A percentile compares a stretch with the other conserved stretches of the same genome.
Evolutionary conservation across 345 rosid genomes (phyloP).

Genomic region (Syzygium oleosum): DNA sequence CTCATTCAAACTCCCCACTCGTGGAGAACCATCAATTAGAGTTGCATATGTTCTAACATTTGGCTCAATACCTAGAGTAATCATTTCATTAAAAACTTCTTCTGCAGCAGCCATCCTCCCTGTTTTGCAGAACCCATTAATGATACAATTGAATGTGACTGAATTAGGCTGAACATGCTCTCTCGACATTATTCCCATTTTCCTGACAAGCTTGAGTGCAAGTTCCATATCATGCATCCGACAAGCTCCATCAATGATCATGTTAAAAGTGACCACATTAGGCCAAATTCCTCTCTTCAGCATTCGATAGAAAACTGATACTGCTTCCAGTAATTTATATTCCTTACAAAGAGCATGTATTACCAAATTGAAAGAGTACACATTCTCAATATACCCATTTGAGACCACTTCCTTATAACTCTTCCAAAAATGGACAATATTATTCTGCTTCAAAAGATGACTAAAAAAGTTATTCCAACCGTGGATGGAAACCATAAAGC

Average conservation of each 20-base stretch:
- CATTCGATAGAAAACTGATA: conserved; percentile 45
- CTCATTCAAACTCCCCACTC: conserved; percentile 38
- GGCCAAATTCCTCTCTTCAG: conserved; percentile 58
- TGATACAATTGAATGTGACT: conserved; percentile 45
- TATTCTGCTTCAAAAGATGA: conserved; percentile 47
- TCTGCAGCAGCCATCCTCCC: conserved; percentile 44
- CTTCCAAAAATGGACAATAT: conserved; percentile 44
- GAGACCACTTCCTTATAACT: conserved; percentile 38
- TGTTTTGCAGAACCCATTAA: conserved; percentile 55
- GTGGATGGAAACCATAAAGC: conserved; percentile 37
- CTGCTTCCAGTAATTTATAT: conserved; percentile 29
- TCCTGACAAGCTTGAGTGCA: conserved; percentile 8
- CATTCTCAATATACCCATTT: conserved; percentile 46
- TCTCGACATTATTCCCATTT: conserved; percentile 42
- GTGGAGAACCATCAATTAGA: conserved; percentile 54
- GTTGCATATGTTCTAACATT: conserved; percentile 61
- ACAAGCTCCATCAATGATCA: conserved; percentile 50
- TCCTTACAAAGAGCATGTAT: conserved; percentile 56
- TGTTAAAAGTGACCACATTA: conserved; percentile 59
- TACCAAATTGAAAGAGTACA: conserved; percentile 51
- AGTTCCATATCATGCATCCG: conserved; percentile 4
- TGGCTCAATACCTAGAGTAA: conserved; percentile 36
- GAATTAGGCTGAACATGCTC: conserved; percentile 32
- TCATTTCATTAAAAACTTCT: conserved; percentile 30
- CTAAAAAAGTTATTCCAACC: conserved; percentile 66